These are phyloP conservation scores for Aspergillus ochraceus DNA, from an alignment of 2,329 filamentous ascomycete species.

Conservation along the genomic window DNA sequence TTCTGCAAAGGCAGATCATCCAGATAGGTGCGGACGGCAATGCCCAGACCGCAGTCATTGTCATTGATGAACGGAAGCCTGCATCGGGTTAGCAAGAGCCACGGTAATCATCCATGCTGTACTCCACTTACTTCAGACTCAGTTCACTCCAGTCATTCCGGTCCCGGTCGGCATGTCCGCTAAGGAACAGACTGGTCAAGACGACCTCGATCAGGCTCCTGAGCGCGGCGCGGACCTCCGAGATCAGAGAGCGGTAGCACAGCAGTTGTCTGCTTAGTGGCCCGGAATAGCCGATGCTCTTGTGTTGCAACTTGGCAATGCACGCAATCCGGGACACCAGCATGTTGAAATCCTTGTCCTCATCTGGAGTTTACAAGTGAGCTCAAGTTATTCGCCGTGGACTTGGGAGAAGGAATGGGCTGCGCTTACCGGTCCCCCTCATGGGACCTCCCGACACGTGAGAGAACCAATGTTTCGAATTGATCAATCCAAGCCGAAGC, in stretches of 20 bases:
- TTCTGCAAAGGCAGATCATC: constrained; percentile 56
- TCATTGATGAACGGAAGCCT: constrained; percentile 48
- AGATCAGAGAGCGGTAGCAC: constrained; percentile 79
- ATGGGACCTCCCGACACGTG: constrained; percentile 59
- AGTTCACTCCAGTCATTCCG: constrained; percentile 67
- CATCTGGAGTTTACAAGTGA: constrained; percentile 49
- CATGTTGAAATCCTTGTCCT: constrained; percentile 75
- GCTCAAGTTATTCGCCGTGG: background rate
- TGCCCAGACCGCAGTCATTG: constrained; percentile 48
- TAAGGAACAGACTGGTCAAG: constrained; percentile 75
- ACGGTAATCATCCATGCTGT: background rate
- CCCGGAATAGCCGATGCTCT: constrained; percentile 87
- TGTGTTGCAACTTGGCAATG: constrained; percentile 77
- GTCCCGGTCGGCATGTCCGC: constrained; percentile 73
- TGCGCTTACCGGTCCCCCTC: constrained; percentile 52
- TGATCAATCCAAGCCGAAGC: constrained; percentile 74
- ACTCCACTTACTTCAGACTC: constrained; percentile 63
- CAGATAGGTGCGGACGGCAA: constrained; percentile 50
- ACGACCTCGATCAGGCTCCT: constrained; percentile 84
- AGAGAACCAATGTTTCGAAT: constrained; percentile 64
- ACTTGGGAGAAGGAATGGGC: background rate
- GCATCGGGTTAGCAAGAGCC: constrained; percentile 10
- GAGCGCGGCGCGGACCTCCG: constrained; percentile 73
- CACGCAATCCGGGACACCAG: constrained; percentile 85
- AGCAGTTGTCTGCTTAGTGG: constrained; percentile 88